phyloP scores from a whole-genome alignment of 164 flowering plant species.

The Berberis vulgaris region DNA sequence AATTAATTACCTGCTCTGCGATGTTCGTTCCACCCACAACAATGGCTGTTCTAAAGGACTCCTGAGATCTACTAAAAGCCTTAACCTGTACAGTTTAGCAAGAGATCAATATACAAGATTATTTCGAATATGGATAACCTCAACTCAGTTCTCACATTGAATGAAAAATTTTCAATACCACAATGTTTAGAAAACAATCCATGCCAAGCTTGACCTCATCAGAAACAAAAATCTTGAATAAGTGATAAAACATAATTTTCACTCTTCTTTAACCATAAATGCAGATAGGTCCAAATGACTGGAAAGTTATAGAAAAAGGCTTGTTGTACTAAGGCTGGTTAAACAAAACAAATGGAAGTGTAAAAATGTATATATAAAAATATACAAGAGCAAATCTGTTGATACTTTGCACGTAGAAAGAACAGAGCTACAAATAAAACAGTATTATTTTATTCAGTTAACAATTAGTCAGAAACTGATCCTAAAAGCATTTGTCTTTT shows the following conservation, averaged over 20 bases:
- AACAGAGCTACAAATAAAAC: too few species aligned
- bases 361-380: too few species aligned
- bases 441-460: too few species aligned
- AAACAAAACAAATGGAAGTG: too few species aligned
- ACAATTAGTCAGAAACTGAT: too few species aligned
- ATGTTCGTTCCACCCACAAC: constrained; percentile 73
- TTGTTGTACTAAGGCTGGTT: too few species aligned
- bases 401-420: too few species aligned
- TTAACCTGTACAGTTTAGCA: constrained; percentile 33
- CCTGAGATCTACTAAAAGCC: constrained; percentile 52
- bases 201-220: constrained; percentile 6
- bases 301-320: too few species aligned
- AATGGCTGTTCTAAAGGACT: constrained; percentile 50
- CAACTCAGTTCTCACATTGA: neutral
- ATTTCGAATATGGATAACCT: neutral
- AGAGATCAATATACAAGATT: neutral
- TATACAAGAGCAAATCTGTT: too few species aligned
- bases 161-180: neutral
- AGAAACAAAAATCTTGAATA: neutral
- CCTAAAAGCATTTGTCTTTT: too few species aligned
- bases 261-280: neutral
- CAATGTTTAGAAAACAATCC: neutral
- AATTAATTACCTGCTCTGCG: constrained; percentile 42
- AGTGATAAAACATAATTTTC: constrained; percentile 3
- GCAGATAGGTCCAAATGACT: too few species aligned